Evolutionary conservation across 148 eudicot genomes (phyloP).

Genomic region (Fagopyrum esculentum): DNA sequence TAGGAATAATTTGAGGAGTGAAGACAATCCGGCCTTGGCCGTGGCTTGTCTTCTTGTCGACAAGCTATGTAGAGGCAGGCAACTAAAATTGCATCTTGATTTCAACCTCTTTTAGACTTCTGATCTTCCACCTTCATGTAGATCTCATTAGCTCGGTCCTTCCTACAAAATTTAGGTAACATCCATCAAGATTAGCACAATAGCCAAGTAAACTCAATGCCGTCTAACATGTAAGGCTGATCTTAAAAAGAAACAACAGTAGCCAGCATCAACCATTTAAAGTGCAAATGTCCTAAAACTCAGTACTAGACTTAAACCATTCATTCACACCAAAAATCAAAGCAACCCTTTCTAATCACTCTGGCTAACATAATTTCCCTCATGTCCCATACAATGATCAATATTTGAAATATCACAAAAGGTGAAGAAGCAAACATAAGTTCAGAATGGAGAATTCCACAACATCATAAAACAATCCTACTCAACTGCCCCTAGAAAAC

Average conservation of each 20-base stretch:
- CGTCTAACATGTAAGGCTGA: not conserved
- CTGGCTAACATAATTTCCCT: not conserved
- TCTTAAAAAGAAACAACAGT: too few species aligned
- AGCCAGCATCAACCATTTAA: too few species aligned
- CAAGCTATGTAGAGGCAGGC: slow-evolving; percentile 61
- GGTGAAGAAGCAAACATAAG: not conserved
- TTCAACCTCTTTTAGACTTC: slow-evolving; percentile 43
- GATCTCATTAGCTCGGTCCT: slow-evolving; percentile 61
- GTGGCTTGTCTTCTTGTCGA: slow-evolving; percentile 54
- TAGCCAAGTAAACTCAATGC: not conserved
- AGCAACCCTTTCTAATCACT: not conserved
- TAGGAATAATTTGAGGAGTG: too few species aligned
- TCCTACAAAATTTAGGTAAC: not conserved
- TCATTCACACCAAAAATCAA: not conserved
- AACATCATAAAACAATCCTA: not conserved
- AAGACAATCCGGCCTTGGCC: too few species aligned
- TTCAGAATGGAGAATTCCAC: not conserved
- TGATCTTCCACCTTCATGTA: slow-evolving; percentile 49
- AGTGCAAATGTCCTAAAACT: too few species aligned
- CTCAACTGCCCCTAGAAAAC: not conserved
- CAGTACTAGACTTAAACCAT: too few species aligned
- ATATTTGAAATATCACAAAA: not conserved
- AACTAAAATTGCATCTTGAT: slow-evolving; percentile 46
- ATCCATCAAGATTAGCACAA: not conserved
- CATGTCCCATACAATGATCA: not conserved